Evolutionary conservation across 208 protist genomes (phyloP), one percentile per base, ranked within the genome.

Genomic region (Angomonas ambiguus): DNA sequence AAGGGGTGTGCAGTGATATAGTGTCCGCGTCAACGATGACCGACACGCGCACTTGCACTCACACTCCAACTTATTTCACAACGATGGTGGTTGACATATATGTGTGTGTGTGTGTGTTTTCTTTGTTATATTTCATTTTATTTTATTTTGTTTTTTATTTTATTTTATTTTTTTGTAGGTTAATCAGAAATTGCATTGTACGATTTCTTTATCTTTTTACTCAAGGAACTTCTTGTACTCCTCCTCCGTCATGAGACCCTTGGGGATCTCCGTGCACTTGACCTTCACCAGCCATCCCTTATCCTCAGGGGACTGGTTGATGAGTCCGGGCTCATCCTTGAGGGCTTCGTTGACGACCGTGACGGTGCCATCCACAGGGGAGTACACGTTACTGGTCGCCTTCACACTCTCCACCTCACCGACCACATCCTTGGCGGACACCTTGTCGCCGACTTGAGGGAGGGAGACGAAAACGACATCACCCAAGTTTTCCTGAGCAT

Each of bases 401-500:
- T 97, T 97, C 3, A 97, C 91, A 67, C 90, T 96, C 69, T 97
- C 90, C 41, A 97, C 84, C 63, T 94, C 88, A n/a, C 84, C 90
- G 67, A 93, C 60, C 8, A 87, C 76, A 25, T 93, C 85, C 61
- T 83, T 80, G 38, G 67, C 78, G 2, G 75, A 72, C 10, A 97
- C 61, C 55, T 79, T 82, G 42, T 92, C 86, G 48, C 92, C 90
- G n/a, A 94, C 86, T 59, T 85, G 83, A 2, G 93, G 93, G 51
- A 97, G 79, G 57, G 88, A 91, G 16, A 96, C 83, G 72, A 93
- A 97, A 5, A 97, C 93, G 4, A 96, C 82, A 62, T 96, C 89
- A 31, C 93, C 93, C 53, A 97, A 76, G 76, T 83, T 91, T 74
- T 95, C 84, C 71, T 95, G 87, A 18, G 93, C 93, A 62, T 96